Conservation (phyloP, 2,329 filamentous ascomycete genomes). For the Colletotrichum cuscutae region DNA sequence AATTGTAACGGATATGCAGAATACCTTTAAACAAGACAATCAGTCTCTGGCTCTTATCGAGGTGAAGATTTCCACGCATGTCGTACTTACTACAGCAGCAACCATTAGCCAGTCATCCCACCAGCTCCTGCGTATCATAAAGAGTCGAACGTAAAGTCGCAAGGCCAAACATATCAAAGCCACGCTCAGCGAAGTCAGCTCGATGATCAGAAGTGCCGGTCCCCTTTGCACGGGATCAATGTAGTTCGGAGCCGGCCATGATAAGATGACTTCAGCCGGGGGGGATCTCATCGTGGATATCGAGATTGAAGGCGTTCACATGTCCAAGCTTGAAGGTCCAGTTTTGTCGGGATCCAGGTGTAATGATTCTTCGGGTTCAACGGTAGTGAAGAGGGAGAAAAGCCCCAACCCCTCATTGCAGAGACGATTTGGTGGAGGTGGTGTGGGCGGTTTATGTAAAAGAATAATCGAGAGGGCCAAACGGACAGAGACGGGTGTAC, state of each 20-base stretch:
- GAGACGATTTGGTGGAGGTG: not conserved
- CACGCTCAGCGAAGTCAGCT: constrained; percentile 46
- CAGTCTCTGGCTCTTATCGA: not conserved
- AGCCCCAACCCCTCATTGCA: not conserved
- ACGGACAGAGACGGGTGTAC: not conserved
- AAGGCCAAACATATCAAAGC: constrained; percentile 47
- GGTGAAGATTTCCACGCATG: not conserved
- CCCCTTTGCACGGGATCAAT: constrained; percentile 50
- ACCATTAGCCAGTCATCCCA: constrained; percentile 56
- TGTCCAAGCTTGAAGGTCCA: not conserved
- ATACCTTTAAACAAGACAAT: constrained; percentile 38
- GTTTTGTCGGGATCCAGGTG: not conserved
- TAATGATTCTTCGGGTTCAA: not conserved
- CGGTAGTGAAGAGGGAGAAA: not conserved
- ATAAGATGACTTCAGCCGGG: constrained; percentile 46
- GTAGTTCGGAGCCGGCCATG: constrained; percentile 52
- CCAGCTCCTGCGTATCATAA: constrained; percentile 46
- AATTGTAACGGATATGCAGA: constrained; percentile 45
- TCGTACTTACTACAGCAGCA: constrained; percentile 44
- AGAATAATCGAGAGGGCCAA: not conserved
- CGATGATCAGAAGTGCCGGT: constrained; percentile 48
- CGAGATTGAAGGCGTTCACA: not conserved
- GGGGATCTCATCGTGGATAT: constrained; percentile 45
- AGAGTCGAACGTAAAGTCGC: constrained; percentile 50
- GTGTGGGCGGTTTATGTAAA: not conserved